Evolutionary conservation across 805 yeast species (phyloP).

Genomic region (Blastobotrys peoriensis): DNA sequence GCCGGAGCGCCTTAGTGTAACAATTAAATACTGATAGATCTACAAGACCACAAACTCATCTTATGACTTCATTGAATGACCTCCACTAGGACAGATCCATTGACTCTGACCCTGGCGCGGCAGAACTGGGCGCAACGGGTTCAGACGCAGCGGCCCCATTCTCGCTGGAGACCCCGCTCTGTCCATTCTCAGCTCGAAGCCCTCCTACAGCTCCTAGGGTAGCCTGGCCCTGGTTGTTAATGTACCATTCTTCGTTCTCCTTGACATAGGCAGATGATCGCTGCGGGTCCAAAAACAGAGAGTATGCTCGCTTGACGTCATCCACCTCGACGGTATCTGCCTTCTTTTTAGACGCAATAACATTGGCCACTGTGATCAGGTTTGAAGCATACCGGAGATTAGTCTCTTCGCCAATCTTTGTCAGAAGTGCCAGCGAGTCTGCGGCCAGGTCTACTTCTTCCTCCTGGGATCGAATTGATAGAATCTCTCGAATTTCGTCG

Average conservation of each 20-base stretch:
- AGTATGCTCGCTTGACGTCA: slow-evolving; percentile 82
- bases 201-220: slow-evolving; percentile 41
- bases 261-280: slow-evolving; percentile 84
- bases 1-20: slow-evolving; percentile 49
- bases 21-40: slow-evolving; percentile 3
- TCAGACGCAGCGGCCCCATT: too few species aligned
- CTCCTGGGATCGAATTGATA: slow-evolving; percentile 85
- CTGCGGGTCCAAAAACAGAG: slow-evolving; percentile 79
- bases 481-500: slow-evolving; percentile 80
- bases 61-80: slow-evolving; percentile 1
- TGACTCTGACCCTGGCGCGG: too few species aligned
- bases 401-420: slow-evolving; percentile 86
- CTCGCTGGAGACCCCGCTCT: too few species aligned
- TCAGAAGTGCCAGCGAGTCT: slow-evolving; percentile 81
- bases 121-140: too few species aligned
- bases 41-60: not conserved
- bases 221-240: slow-evolving; percentile 75
- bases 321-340: slow-evolving; percentile 60
- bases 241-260: slow-evolving; percentile 59
- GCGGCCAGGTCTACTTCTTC: slow-evolving; percentile 81
- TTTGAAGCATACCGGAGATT: slow-evolving; percentile 90
- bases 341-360: slow-evolving; percentile 78
- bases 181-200: too few species aligned
- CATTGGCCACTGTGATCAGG: slow-evolving; percentile 83
- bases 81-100: slow-evolving; percentile 13